Base-by-base conservation (phyloP, 179 eudicot genomes). In the Silene coronaria region DNA sequence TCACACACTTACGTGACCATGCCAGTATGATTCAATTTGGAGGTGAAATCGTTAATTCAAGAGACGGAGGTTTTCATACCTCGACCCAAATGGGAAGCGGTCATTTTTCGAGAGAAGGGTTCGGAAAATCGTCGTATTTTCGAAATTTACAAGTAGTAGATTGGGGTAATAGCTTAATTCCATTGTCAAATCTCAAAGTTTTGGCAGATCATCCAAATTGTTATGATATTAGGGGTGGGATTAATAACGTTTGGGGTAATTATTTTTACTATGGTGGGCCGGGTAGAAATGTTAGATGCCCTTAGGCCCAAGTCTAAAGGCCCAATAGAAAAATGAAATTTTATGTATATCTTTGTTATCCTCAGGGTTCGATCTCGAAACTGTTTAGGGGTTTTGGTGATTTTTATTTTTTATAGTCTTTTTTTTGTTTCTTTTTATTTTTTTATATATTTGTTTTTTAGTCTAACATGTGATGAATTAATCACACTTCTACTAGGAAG, bases 181-280 rank as follows among this genome's bases (percentile, higher is more conserved):
- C 94, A 3, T 60, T 81, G 12, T 80, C 87, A 0, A 85, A 85
- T 58, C 85, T 88, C n/a, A 74, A 74, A 71, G 88, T 89, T 10
- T 77, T 86, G 75, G 93, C 93, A 0, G 93, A 89, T 76, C 89
- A 87, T 58, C 89, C 93, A 2, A 86, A 86, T 76, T 88, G 93
- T 58, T 89, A 89, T 71, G 91, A 86, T 76, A 85, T 88, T 0
- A 84, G 80, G 74, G 89, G 89, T 23, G 91, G 91, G 4, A 78
- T 73, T 32, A 89, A 88, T 77, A 76, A 73, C 28, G 93, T 82
- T 69, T 89, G 93, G 93, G 93, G 93, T 60, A 82, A 88, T 76
- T 89, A 89, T 76, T 86, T 89, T 81, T 89, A 89, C 16, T 89
- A 86, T 53, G 93, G 93, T n/a, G 93, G 91, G 0, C 89, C 93